Evolutionary conservation across 1,139 yeast genomes (phyloP).

Genomic region (Lodderomyces jiufengensis): DNA sequence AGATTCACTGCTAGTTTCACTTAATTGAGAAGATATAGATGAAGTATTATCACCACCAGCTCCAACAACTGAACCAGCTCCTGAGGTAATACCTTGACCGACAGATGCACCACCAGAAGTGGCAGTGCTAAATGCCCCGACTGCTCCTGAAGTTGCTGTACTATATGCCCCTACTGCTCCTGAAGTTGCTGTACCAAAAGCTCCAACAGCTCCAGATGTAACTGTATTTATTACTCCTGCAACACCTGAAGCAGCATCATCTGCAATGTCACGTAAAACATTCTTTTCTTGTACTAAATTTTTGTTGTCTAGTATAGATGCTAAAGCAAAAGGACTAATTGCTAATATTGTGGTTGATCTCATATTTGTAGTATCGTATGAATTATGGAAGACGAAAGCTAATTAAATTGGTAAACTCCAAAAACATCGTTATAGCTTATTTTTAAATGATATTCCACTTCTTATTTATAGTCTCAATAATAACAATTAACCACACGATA

Average conservation of each 20-base stretch:
- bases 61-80: slow-evolving; percentile 1
- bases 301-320: slow-evolving; percentile 2
- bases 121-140: slow-evolving; percentile 2
- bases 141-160: slow-evolving; percentile 1
- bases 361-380: too few species aligned
- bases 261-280: slow-evolving; percentile 2
- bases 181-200: slow-evolving; percentile 2
- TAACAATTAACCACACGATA: too few species aligned
- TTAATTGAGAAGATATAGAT: slow-evolving; percentile 3
- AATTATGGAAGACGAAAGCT: too few species aligned
- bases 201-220: slow-evolving; percentile 4
- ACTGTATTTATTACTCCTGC: slow-evolving; percentile 6
- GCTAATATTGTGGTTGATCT: slow-evolving; percentile 4
- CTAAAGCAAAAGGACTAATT: slow-evolving; percentile 4
- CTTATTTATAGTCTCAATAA: too few species aligned
- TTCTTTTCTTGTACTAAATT: slow-evolving; percentile 5
- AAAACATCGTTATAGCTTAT: too few species aligned
- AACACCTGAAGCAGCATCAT: slow-evolving; percentile 4
- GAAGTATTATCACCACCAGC: slow-evolving; percentile 6
- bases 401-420: too few species aligned
- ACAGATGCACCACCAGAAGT: slow-evolving; percentile 7
- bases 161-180: slow-evolving; percentile 5
- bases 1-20: background rate
- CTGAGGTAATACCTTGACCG: slow-evolving; percentile 2
- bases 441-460: too few species aligned